Base-by-base conservation (phyloP, 208 protist species). In the Crithidia bombi region DNA sequence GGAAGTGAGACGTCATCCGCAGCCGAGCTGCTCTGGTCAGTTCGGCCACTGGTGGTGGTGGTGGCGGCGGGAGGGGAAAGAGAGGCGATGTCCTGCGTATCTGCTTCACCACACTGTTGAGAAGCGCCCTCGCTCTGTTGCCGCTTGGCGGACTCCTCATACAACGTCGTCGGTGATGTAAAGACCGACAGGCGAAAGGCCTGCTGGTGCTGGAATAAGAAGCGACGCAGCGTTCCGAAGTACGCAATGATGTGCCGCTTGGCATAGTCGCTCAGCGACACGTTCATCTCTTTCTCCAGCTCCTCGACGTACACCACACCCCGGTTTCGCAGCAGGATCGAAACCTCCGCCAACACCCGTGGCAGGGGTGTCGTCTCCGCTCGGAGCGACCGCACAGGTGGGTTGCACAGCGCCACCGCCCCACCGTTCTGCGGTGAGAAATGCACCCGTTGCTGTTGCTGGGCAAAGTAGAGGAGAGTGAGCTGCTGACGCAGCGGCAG, bases 391-490 rank as follows among this genome's bases (percentile, higher is more conserved):
- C 64, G 59, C 17, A 23, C 23, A 5, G 51, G 63, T 3, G 56
- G 70, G 41, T 35, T 38, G 47, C 55, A 21, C 23, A 65, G 56
- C 52, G 62, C 52, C 5, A 87, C 58, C 4, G 23, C 75, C 6
- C 81, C 81, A 49, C 78, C 85, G 1, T 72, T 65, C 17, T 73
- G 58, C 33, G 82, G 70, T 14, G 85, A 74, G 61, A 88, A 91
- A 35, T 82, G 56, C 33, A 88, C 81, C 14, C 55, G 63, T 32
- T 91, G 85, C 74, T 88, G 82, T 74, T 74, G 75, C 70, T 91
- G 85, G 19, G 82, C 79, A 77, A 91, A 91, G 71, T 75, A 91
- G 36, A 91, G 59, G 5, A 91, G 57, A 3, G 79, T 81, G 54
- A 69, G 55, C 49, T 79, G 75, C 44, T 73, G 38, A 4, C 32